Conservation (phyloP, 2,329 filamentous ascomycete genomes). For the Scedosporium boydii region DNA sequence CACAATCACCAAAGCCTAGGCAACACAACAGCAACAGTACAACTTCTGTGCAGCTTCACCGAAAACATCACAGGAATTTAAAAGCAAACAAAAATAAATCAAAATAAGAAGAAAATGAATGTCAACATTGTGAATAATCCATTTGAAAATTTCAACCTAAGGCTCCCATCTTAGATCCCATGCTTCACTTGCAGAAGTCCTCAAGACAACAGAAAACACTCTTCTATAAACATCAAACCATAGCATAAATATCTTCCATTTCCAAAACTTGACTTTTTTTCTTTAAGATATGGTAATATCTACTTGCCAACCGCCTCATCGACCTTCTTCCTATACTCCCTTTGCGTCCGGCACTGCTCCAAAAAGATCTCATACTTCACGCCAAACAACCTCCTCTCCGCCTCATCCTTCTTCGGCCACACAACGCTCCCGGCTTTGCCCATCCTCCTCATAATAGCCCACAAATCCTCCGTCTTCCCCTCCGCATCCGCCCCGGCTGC, state of each 20-base stretch:
- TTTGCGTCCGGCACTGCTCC: slow-evolving; percentile 81
- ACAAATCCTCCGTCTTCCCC: slow-evolving; percentile 76
- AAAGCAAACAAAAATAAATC: no score
- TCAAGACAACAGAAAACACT: no score
- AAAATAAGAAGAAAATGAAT: no score
- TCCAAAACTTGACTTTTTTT: not conserved
- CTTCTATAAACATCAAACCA: no score
- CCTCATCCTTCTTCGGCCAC: slow-evolving; percentile 58
- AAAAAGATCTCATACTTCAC: slow-evolving; percentile 95
- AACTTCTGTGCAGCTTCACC: not conserved
- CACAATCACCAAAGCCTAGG: not conserved
- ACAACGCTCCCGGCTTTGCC: slow-evolving; percentile 86
- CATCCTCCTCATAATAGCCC: slow-evolving; percentile 97
- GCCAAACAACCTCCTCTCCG: slow-evolving; percentile 70
- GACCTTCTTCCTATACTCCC: slow-evolving; percentile 68
- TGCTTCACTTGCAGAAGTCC: no score
- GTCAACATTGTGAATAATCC: no score
- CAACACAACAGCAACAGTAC: not conserved
- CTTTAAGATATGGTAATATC: not conserved
- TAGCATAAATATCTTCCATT: not conserved
- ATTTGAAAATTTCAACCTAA: no score
- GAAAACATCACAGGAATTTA: not conserved
- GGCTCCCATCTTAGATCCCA: no score
- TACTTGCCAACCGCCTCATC: slow-evolving; percentile 47
- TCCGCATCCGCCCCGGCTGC: slow-evolving; percentile 62